Evolutionary conservation across 805 yeast genomes (phyloP).

Genomic region (Ogataea pini): DNA sequence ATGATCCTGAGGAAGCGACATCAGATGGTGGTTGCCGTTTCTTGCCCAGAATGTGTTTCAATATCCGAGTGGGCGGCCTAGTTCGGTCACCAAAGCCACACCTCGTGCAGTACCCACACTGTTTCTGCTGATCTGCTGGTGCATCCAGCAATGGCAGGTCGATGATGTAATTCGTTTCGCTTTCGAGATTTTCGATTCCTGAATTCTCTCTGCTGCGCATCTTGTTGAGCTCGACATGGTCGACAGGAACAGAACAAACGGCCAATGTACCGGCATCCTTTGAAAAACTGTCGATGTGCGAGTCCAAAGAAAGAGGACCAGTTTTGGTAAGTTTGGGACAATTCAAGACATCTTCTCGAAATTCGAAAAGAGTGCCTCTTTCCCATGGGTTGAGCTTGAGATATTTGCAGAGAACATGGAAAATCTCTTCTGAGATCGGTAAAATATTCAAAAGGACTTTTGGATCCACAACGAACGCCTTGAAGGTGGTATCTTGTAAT

Average conservation of each 20-base stretch:
- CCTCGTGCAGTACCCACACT: slow-evolving; percentile 31
- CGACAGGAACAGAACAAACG: slow-evolving; percentile 37
- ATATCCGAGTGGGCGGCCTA: neutral
- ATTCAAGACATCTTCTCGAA: slow-evolving; percentile 40
- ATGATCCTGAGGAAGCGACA: slow-evolving; percentile 13
- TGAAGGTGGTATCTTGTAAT: slow-evolving; percentile 63
- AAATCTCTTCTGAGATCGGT: slow-evolving; percentile 70
- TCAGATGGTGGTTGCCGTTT: slow-evolving; percentile 1
- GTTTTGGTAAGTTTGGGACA: slow-evolving; percentile 31
- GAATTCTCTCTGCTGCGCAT: slow-evolving; percentile 32
- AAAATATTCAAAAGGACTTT: slow-evolving; percentile 61
- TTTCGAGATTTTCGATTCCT: slow-evolving; percentile 28
- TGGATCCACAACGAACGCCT: slow-evolving; percentile 58
- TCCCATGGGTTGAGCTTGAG: slow-evolving; percentile 50
- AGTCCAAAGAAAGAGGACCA: slow-evolving; percentile 38
- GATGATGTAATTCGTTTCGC: slow-evolving; percentile 33
- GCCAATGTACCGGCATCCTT: slow-evolving; percentile 22
- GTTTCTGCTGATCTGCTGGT: slow-evolving; percentile 14
- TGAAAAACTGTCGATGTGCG: slow-evolving; percentile 28
- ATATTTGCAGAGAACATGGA: slow-evolving; percentile 46
- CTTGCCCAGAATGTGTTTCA: neutral
- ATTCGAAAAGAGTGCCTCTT: slow-evolving; percentile 42
- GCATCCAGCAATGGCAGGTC: slow-evolving; percentile 21
- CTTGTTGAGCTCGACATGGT: slow-evolving; percentile 35
- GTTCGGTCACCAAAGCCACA: slow-evolving; percentile 30